phyloP scores from a whole-genome alignment of 768 basidiomycete genomes.

The Candolleomyces aberdarensis region DNA sequence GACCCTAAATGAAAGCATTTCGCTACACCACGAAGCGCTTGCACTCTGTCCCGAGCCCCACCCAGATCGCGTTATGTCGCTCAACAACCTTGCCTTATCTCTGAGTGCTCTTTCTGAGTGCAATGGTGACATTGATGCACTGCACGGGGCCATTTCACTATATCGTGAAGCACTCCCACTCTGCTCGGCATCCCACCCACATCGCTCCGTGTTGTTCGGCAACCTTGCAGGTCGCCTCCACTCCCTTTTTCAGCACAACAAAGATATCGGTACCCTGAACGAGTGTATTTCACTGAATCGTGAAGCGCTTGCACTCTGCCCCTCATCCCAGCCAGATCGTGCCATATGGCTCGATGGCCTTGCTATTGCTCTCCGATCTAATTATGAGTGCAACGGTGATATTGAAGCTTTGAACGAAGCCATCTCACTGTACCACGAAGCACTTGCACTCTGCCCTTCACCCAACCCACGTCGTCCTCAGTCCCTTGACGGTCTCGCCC shows the following conservation, averaged over 20 bases:
- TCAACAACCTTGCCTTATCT: slow-evolving; percentile 15
- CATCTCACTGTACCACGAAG: background rate
- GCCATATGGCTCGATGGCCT: too few relatives aligned
- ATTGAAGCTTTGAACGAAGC: background rate
- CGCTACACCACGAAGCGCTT: slow-evolving; percentile 13
- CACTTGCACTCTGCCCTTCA: background rate
- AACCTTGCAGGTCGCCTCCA: background rate
- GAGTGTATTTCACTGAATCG: too few relatives aligned
- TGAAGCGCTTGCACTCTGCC: too few relatives aligned
- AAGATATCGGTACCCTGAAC: background rate
- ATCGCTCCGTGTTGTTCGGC: background rate
- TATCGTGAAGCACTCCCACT: slow-evolving; percentile 12
- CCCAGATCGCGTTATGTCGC: slow-evolving; percentile 9
- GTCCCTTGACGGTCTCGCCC: slow-evolving; percentile 7
- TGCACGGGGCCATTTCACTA: slow-evolving; percentile 18
- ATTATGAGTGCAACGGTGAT: too few relatives aligned
- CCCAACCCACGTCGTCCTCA: background rate
- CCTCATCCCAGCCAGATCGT: background rate
- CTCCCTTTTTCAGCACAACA: background rate
- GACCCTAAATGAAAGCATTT: slow-evolving; percentile 8
- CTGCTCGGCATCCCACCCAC: background rate
- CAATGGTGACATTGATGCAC: background rate
- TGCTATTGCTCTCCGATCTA: background rate
- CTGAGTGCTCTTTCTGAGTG: slow-evolving; percentile 6
- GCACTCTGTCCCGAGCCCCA: slow-evolving; percentile 10